A percentile compares a stretch with the other conserved stretches of the same genome.
phyloP scores from a whole-genome alignment of 2,329 filamentous ascomycete genomes.

The Phoma sp. region DNA sequence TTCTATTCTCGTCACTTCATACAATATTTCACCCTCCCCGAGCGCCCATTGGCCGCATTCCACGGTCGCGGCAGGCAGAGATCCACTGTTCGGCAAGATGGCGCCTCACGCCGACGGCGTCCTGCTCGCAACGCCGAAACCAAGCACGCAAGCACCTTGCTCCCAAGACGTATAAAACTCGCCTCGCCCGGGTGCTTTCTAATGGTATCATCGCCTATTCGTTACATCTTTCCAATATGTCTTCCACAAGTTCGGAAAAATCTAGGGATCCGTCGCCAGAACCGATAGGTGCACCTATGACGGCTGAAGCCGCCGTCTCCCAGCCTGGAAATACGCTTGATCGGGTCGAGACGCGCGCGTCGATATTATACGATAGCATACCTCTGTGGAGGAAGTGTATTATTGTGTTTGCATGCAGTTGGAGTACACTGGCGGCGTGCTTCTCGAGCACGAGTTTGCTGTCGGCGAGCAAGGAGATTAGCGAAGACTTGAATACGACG shows the following conservation, averaged over 20 bases:
- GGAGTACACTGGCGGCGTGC: constrained; percentile 52
- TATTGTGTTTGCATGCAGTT: constrained; percentile 53
- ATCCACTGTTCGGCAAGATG: constrained; percentile 15
- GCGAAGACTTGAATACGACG: constrained; percentile 47
- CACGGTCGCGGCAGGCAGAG: neutral
- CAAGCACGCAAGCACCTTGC: neutral
- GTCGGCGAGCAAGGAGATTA: constrained; percentile 52
- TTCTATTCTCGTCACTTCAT: too few relatives aligned
- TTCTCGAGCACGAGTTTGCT: constrained; percentile 55
- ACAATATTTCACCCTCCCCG: too few relatives aligned
- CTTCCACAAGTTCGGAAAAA: neutral
- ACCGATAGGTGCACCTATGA: neutral
- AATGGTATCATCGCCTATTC: neutral
- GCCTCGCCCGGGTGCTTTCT: neutral
- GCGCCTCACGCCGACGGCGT: constrained; percentile 8
- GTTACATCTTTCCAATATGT: neutral
- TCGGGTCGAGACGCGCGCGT: constrained; percentile 8
- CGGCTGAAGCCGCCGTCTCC: neutral
- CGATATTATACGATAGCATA: constrained; percentile 8
- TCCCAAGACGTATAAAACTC: neutral
- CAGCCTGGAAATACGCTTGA: constrained; percentile 3
- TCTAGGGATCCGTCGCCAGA: neutral
- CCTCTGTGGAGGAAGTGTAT: constrained; percentile 45
- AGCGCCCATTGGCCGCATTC: neutral
- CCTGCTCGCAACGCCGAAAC: neutral